phyloP scores from a whole-genome alignment of 768 basidiomycete species.

The Tylopilus balloui region DNA sequence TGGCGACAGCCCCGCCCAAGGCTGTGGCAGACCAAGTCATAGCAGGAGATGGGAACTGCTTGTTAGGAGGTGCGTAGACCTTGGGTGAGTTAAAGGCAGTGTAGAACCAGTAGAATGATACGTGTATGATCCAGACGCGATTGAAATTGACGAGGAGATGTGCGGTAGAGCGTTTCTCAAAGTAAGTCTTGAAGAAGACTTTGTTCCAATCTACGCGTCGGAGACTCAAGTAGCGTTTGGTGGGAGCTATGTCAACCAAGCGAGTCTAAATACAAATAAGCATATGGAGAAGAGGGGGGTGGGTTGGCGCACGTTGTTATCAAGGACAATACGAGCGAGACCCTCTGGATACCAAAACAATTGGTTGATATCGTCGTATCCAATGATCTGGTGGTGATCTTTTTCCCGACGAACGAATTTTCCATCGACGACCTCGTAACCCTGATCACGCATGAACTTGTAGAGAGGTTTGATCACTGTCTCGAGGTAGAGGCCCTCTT shows the following conservation, averaged over 20 bases:
- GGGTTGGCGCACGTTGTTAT: slow-evolving; percentile 63
- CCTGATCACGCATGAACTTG: slow-evolving; percentile 94
- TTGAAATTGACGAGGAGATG: slow-evolving; percentile 99
- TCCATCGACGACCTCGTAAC: slow-evolving; percentile 92
- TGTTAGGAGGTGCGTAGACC: slow-evolving; percentile 74
- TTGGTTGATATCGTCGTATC: slow-evolving; percentile 99
- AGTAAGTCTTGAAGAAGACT: slow-evolving; percentile 99
- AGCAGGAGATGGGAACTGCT: slow-evolving; percentile 65
- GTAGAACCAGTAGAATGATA: slow-evolving; percentile 93
- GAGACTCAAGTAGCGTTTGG: slow-evolving; percentile 91
- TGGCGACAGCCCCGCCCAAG: slow-evolving; percentile 93
- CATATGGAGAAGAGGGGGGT: background rate
- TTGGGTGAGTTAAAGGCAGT: slow-evolving; percentile 96
- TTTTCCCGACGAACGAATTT: slow-evolving; percentile 92
- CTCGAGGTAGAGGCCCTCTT: slow-evolving; percentile 90
- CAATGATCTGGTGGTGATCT: slow-evolving; percentile 93
- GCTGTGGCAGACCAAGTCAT: slow-evolving; percentile 97
- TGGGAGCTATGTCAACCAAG: slow-evolving; percentile 84
- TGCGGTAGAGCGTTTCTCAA: slow-evolving; percentile 87
- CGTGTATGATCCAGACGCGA: slow-evolving; percentile 95
- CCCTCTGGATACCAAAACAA: slow-evolving; percentile 99
- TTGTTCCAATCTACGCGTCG: slow-evolving; percentile 89
- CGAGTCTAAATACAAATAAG: slow-evolving; percentile 56
- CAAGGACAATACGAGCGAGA: slow-evolving; percentile 84
- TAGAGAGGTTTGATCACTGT: slow-evolving; percentile 93